Evolutionary conservation across 495 filamentous ascomycete species (phyloP).

Genomic region (Xylaria bambusicola): DNA sequence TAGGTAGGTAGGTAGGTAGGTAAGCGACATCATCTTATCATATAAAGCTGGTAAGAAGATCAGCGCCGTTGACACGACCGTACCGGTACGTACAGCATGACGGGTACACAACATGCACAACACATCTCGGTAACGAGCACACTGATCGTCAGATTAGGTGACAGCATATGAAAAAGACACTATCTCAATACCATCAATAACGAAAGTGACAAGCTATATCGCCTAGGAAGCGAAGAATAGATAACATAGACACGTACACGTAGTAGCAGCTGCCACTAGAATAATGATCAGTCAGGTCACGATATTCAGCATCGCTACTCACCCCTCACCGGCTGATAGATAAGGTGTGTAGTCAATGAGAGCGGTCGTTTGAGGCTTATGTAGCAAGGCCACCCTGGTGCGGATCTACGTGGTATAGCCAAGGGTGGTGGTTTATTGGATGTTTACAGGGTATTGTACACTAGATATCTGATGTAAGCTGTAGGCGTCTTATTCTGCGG

Average conservation of each 20-base stretch:
- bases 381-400: neutral
- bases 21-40: neutral
- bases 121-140: neutral
- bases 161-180: neutral
- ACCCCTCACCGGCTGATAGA: no score
- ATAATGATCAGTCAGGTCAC: neutral
- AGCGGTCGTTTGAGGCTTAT: slow-evolving; percentile 2
- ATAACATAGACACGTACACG: neutral
- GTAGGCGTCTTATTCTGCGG: neutral
- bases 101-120: neutral
- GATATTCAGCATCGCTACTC: neutral
- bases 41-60: neutral
- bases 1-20: no score
- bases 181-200: neutral
- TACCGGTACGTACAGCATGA: neutral
- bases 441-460: neutral
- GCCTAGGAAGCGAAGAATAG: neutral
- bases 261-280: neutral
- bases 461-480: neutral
- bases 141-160: no score
- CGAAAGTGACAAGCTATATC: neutral
- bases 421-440: neutral
- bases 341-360: slow-evolving; percentile 3
- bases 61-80: no score
- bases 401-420: neutral